Percentiles rank a stretch among this genome's conserved stretches.
These are phyloP conservation scores for Monilinia polystroma DNA, from an alignment of 2,329 filamentous ascomycete species.

Conservation along the genomic window DNA sequence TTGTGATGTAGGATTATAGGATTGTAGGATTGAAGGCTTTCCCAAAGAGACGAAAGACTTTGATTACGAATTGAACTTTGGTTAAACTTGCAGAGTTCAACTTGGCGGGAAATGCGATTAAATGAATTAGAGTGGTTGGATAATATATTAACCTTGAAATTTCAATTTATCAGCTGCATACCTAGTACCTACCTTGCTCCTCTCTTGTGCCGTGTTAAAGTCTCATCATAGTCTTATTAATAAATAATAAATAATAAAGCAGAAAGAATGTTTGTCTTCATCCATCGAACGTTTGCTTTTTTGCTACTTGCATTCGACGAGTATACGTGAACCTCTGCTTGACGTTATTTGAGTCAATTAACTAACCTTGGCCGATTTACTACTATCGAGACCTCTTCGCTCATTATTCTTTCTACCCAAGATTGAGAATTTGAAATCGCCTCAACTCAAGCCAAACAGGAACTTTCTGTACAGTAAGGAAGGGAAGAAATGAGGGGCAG, in stretches of 20 bases:
- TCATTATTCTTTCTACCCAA: too few relatives aligned
- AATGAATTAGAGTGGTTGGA: slow-evolving; percentile 8
- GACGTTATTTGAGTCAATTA: too few relatives aligned
- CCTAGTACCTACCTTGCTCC: background rate
- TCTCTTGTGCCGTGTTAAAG: background rate
- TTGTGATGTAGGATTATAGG: background rate
- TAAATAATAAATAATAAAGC: background rate
- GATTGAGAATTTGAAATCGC: too few relatives aligned
- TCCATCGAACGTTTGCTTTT: background rate
- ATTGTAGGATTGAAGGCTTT: background rate
- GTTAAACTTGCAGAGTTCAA: slow-evolving; percentile 4
- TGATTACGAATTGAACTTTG: background rate
- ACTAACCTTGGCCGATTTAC: too few relatives aligned
- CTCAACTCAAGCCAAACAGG: background rate
- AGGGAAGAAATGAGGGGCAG: slow-evolving; percentile 14
- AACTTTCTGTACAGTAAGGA: slow-evolving; percentile 4
- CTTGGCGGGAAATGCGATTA: background rate
- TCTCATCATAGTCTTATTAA: background rate
- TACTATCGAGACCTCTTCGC: too few relatives aligned
- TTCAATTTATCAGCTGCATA: slow-evolving; percentile 20
- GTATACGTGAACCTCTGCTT: too few relatives aligned
- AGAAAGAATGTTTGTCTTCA: background rate
- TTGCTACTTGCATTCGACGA: background rate
- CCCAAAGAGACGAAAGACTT: background rate
- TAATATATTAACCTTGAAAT: slow-evolving; percentile 21